phyloP scores from a whole-genome alignment of 2,329 filamentous ascomycete species.

The Talaromyces sp. region DNA sequence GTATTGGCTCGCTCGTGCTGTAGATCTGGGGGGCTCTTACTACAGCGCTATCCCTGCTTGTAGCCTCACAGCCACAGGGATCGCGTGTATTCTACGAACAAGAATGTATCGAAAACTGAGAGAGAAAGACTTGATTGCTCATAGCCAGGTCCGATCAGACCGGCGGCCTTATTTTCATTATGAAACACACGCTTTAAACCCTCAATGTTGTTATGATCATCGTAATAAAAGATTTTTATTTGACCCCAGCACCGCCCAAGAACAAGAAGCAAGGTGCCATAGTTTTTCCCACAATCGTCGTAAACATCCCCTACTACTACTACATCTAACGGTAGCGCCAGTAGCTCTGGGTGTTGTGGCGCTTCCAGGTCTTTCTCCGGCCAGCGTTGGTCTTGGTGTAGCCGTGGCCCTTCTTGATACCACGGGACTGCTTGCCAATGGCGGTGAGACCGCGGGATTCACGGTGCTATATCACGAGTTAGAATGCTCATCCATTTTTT shows the following conservation, averaged over 20 bases:
- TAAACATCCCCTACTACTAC: slow-evolving; percentile 19
- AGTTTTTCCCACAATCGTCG: slow-evolving; percentile 17
- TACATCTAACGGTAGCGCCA: slow-evolving; percentile 82
- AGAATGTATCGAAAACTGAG: background rate
- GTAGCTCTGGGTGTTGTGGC: slow-evolving; percentile 98
- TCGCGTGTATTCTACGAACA: background rate
- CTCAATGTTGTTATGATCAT: slow-evolving; percentile 18
- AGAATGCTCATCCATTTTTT: background rate
- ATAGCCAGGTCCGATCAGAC: slow-evolving; percentile 25
- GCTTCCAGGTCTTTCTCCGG: slow-evolving; percentile 99
- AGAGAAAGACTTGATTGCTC: slow-evolving; percentile 23
- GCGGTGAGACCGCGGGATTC: slow-evolving; percentile 94
- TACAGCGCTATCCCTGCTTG: background rate
- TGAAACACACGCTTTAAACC: slow-evolving; percentile 23
- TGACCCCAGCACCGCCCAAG: slow-evolving; percentile 1
- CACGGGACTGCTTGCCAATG: slow-evolving; percentile 99
- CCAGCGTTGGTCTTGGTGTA: slow-evolving; percentile 98
- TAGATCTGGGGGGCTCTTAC: background rate
- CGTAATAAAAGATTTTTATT: slow-evolving; percentile 7
- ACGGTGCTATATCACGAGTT: slow-evolving; percentile 62
- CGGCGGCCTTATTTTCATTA: slow-evolving; percentile 26
- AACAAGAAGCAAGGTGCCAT: slow-evolving; percentile 30
- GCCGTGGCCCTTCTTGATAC: slow-evolving; percentile 97
- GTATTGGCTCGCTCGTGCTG: background rate
- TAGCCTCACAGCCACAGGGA: background rate